Conservation (phyloP, 768 basidiomycete species). For the Sarcodon aspratus region DNA sequence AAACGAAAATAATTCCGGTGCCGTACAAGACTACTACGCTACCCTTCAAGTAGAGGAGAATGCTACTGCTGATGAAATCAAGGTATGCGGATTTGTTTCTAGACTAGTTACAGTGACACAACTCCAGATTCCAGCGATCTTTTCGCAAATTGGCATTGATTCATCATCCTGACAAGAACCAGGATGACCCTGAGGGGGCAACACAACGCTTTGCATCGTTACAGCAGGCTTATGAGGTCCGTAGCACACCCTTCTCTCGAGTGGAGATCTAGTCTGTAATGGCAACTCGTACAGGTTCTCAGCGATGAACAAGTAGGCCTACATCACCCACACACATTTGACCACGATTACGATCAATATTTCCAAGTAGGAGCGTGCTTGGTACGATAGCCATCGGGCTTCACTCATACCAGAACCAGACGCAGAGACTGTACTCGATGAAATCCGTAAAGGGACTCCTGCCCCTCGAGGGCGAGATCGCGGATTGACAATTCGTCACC, state of each 20-base stretch:
- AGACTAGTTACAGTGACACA: not conserved
- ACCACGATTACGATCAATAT: not conserved
- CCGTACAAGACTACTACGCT: constrained; percentile 62
- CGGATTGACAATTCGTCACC: constrained; percentile 70
- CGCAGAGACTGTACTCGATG: constrained; percentile 75
- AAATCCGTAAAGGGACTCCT: constrained; percentile 61
- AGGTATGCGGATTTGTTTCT: constrained; percentile 30
- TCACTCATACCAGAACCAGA: constrained; percentile 75
- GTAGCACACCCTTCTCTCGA: constrained; percentile 7
- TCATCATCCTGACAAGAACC: constrained; percentile 86
- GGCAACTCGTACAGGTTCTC: constrained; percentile 44
- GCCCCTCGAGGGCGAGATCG: constrained; percentile 48
- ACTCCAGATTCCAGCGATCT: constrained; percentile 39
- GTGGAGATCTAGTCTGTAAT: not conserved
- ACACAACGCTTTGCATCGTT: constrained; percentile 79
- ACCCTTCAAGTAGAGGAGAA: constrained; percentile 73
- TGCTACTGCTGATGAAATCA: constrained; percentile 84
- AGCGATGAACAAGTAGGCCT: constrained; percentile 84
- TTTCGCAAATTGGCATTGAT: constrained; percentile 79
- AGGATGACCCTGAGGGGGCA: constrained; percentile 70
- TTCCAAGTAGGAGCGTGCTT: constrained; percentile 82
- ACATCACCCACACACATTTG: not conserved
- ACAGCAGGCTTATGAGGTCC: constrained; percentile 93
- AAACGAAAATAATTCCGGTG: too few species aligned
- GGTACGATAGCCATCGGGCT: constrained; percentile 91